These are phyloP conservation scores for Voacanga thouarsii DNA, from an alignment of 257 asterid genomes.

Conservation along the genomic window DNA sequence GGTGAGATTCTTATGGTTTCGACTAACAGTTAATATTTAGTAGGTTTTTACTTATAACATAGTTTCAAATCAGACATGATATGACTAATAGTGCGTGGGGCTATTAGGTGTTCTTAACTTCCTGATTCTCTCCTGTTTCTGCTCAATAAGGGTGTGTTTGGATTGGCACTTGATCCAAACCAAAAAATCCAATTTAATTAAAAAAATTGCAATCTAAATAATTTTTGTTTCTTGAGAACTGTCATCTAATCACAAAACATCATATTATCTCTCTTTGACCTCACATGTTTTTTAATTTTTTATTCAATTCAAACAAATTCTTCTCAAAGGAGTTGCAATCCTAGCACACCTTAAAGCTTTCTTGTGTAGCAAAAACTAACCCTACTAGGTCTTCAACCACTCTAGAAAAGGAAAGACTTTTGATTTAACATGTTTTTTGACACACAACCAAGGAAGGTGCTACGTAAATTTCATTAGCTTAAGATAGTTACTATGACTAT, in stretches of 20 bases:
- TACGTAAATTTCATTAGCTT: background rate
- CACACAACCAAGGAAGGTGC: background rate
- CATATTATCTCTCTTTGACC: too few species aligned
- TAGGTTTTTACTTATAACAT: background rate
- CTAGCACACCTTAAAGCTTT: too few species aligned
- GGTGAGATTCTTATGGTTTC: constrained; percentile 45
- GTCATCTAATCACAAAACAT: too few species aligned
- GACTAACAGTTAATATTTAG: background rate
- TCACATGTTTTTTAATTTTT: too few species aligned
- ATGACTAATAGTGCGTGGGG: background rate
- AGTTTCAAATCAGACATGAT: background rate
- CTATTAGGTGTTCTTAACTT: background rate
- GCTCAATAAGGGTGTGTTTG: too few species aligned
- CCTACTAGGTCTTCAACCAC: background rate
- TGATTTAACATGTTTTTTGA: background rate
- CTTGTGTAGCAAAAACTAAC: background rate
- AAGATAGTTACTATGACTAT: background rate
- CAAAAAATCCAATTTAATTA: too few species aligned
- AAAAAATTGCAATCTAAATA: too few species aligned
- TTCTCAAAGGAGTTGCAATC: too few species aligned
- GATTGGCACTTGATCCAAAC: too few species aligned
- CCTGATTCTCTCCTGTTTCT: background rate
- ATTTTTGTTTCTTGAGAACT: too few species aligned
- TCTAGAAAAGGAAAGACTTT: background rate
- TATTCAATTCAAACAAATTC: too few species aligned